Evolutionary conservation across 2,329 filamentous ascomycete genomes (phyloP).

Genomic region (Colletotrichum sp.): DNA sequence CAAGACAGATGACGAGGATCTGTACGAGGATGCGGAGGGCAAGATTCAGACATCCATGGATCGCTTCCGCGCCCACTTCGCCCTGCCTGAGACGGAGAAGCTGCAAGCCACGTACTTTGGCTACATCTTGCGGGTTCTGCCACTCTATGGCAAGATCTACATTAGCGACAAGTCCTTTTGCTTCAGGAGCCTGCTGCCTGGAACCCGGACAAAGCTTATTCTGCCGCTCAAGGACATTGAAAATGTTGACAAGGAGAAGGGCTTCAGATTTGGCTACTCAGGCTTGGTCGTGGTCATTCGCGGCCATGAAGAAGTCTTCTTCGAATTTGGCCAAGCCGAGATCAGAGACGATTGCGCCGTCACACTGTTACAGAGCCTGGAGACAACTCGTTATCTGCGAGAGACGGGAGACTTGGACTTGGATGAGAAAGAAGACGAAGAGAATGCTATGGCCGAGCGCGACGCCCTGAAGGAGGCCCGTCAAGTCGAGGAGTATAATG

Average conservation of each 20-base stretch:
- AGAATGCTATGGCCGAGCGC: slow-evolving; percentile 80
- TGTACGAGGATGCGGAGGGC: slow-evolving; percentile 64
- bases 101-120: slow-evolving; percentile 91
- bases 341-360: slow-evolving; percentile 88
- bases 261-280: slow-evolving; percentile 89
- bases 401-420: slow-evolving; percentile 72
- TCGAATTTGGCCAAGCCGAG: slow-evolving; percentile 83
- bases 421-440: slow-evolving; percentile 73
- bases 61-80: slow-evolving; percentile 89
- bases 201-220: slow-evolving; percentile 90
- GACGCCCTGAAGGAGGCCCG: slow-evolving; percentile 80
- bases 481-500: slow-evolving; percentile 49
- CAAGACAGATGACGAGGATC: slow-evolving; percentile 58
- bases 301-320: slow-evolving; percentile 95
- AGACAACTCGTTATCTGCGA: slow-evolving; percentile 72
- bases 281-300: slow-evolving; percentile 92
- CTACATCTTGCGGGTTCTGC: slow-evolving; percentile 87
- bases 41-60: slow-evolving; percentile 73
- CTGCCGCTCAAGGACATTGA: slow-evolving; percentile 90
- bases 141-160: slow-evolving; percentile 96
- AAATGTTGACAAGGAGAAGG: slow-evolving; percentile 93
- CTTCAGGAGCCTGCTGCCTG: slow-evolving; percentile 89
- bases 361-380: slow-evolving; percentile 78
- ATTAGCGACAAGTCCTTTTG: slow-evolving; percentile 88
- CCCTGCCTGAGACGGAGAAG: slow-evolving; percentile 81